Evolutionary conservation across 805 yeast genomes (phyloP).

Genomic region (Jamesozyma jinghongensis): DNA sequence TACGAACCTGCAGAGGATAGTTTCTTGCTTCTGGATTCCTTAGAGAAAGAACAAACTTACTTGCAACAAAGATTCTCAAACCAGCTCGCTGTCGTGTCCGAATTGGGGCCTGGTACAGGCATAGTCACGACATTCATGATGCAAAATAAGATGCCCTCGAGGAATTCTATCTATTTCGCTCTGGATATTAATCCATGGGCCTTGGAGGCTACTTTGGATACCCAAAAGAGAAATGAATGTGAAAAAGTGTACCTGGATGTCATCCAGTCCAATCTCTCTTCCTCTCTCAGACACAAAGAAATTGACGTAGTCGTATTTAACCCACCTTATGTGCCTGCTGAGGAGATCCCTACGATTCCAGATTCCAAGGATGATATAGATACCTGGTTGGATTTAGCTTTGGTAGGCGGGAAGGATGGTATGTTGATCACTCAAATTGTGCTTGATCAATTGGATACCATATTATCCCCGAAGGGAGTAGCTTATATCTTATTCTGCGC

Average conservation of each 20-base stretch:
- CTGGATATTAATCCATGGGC: constrained; percentile 81
- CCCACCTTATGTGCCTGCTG: constrained; percentile 96
- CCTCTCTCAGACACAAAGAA: constrained; percentile 35
- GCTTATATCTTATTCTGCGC: constrained; percentile 92
- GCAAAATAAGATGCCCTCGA: constrained; percentile 42
- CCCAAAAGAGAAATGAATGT: constrained; percentile 34
- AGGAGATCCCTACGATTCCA: constrained; percentile 56
- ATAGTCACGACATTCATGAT: constrained; percentile 68
- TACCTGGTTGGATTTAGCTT: constrained; percentile 81
- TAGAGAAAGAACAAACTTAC: constrained; percentile 49
- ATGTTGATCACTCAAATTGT: constrained; percentile 74
- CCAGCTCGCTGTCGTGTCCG: constrained; percentile 51
- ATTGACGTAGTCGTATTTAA: constrained; percentile 79
- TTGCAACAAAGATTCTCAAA: constrained; percentile 27
- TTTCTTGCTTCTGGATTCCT: constrained; percentile 68
- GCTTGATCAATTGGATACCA: constrained; percentile 42
- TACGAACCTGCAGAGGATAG: constrained; percentile 96
- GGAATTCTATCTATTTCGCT: constrained; percentile 42
- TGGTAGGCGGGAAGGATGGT: constrained; percentile 83
- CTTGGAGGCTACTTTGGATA: constrained; percentile 41
- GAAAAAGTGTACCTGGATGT: constrained; percentile 32
- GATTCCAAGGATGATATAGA: constrained; percentile 35
- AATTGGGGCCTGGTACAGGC: constrained; percentile 91
- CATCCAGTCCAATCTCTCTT: constrained; percentile 50
- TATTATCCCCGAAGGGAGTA: constrained; percentile 51